phyloP scores from a whole-genome alignment of 768 basidiomycete species.

The Tricholoma hemisulphureum region DNA sequence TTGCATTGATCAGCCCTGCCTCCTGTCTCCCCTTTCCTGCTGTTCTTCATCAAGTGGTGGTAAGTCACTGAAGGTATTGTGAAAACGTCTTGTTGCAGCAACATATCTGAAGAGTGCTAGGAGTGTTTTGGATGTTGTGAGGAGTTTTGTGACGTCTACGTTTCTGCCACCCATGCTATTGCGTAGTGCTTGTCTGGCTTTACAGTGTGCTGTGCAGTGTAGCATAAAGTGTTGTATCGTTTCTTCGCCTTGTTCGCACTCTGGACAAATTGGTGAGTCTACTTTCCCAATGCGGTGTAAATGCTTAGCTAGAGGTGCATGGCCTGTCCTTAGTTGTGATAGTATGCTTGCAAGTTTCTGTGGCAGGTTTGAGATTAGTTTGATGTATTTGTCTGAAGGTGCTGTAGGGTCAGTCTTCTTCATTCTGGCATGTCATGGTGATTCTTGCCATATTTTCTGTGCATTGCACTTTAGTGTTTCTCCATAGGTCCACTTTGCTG shows the following conservation, averaged over 20 bases:
- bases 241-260: slow-evolving; percentile 23
- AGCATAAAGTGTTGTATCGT: slow-evolving; percentile 23
- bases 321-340: slow-evolving; percentile 29
- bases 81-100: neutral
- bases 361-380: slow-evolving; percentile 8
- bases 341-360: slow-evolving; percentile 12
- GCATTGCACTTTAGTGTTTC: neutral
- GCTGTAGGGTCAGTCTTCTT: slow-evolving; percentile 7
- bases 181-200: no score
- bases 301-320: no score
- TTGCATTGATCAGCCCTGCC: neutral
- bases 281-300: no score
- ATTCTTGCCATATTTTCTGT: neutral
- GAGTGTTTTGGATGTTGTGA: neutral
- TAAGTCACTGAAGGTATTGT: neutral
- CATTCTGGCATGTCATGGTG: neutral
- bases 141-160: slow-evolving; percentile 15
- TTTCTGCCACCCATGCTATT: neutral
- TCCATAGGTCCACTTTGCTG: neutral
- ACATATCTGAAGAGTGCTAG: neutral
- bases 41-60: neutral
- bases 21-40: neutral
- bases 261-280: no score
- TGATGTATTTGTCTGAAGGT: slow-evolving; percentile 16
- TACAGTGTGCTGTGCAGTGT: no score